These are phyloP conservation scores for Trichosporon ovoides DNA, from an alignment of 1,284 basidiomycete genomes.

Conservation along the genomic window DNA sequence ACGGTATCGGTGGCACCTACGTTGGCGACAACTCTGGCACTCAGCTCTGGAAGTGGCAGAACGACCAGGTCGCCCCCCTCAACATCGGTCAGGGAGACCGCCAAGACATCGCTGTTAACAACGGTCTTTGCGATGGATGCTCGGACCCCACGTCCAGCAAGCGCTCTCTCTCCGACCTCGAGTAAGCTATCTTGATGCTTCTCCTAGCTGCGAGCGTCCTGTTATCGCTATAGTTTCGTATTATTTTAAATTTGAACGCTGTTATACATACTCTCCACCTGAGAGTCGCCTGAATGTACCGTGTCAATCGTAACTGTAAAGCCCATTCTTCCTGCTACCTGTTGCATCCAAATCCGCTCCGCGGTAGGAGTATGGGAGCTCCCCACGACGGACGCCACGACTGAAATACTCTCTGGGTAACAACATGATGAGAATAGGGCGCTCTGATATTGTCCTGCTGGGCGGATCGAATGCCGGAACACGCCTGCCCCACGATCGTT, in stretches of 20 bases:
- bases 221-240: not conserved
- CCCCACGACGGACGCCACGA: no score
- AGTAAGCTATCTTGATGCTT: not conserved
- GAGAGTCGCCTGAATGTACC: slow-evolving; percentile 1
- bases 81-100: slow-evolving; percentile 1
- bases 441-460: no score
- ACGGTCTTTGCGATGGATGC: not conserved
- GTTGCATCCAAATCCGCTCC: no score
- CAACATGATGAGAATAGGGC: no score
- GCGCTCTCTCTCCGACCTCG: not conserved
- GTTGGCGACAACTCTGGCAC: slow-evolving; percentile 3
- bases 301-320: no score
- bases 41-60: slow-evolving; percentile 4
- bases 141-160: not conserved
- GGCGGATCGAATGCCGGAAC: no score
- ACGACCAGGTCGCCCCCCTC: not conserved
- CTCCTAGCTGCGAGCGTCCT: not conserved
- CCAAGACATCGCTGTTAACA: not conserved
- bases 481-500: no score
- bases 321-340: no score
- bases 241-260: not conserved
- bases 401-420: no score
- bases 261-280: not conserved
- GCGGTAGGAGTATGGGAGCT: not conserved
- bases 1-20: slow-evolving; percentile 1